Percentiles rank a stretch among this genome's conserved stretches.
phyloP scores from a whole-genome alignment of 1,284 basidiomycete species.

The Heterobasidion parviporum region DNA sequence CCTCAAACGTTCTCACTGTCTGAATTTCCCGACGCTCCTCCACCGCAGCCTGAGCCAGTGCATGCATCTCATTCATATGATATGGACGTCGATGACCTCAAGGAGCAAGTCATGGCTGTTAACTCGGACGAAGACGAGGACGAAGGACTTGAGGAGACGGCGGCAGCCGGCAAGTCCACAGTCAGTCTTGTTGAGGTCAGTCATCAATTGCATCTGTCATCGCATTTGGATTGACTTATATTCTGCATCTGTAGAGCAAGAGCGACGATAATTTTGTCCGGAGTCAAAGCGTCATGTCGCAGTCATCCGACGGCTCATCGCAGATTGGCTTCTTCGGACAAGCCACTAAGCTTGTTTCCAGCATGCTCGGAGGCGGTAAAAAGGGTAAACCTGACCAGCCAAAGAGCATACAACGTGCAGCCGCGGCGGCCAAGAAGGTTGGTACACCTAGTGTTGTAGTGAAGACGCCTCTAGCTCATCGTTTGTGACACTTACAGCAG shows the following conservation, averaged over 20 bases:
- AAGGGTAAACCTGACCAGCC: slow-evolving; percentile 62
- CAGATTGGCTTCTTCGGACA: slow-evolving; percentile 58
- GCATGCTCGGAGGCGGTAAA: slow-evolving; percentile 55
- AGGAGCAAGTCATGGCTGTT: slow-evolving; percentile 19
- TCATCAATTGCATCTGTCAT: slow-evolving; percentile 4
- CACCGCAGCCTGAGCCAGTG: slow-evolving; percentile 5
- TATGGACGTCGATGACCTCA: not conserved
- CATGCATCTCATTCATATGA: not conserved
- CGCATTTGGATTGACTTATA: not conserved
- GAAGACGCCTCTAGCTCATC: not conserved
- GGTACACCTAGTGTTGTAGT: slow-evolving; percentile 9
- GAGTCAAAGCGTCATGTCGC: slow-evolving; percentile 43
- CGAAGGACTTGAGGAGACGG: slow-evolving; percentile 22
- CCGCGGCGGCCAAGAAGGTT: slow-evolving; percentile 80
- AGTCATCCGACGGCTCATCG: slow-evolving; percentile 39
- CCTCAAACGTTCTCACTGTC: not conserved
- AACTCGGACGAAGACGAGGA: slow-evolving; percentile 20
- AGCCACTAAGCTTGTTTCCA: slow-evolving; percentile 57
- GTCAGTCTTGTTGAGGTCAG: slow-evolving; percentile 38
- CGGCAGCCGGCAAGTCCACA: slow-evolving; percentile 28
- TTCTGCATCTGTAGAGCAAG: slow-evolving; percentile 1
- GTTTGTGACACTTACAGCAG: slow-evolving; percentile 50
- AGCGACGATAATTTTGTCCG: slow-evolving; percentile 14
- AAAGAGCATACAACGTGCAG: slow-evolving; percentile 79
- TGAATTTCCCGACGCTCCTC: not conserved